Conservation (phyloP, 2,329 filamentous ascomycete genomes). For the Phaeosphaeriaceae sp. region DNA sequence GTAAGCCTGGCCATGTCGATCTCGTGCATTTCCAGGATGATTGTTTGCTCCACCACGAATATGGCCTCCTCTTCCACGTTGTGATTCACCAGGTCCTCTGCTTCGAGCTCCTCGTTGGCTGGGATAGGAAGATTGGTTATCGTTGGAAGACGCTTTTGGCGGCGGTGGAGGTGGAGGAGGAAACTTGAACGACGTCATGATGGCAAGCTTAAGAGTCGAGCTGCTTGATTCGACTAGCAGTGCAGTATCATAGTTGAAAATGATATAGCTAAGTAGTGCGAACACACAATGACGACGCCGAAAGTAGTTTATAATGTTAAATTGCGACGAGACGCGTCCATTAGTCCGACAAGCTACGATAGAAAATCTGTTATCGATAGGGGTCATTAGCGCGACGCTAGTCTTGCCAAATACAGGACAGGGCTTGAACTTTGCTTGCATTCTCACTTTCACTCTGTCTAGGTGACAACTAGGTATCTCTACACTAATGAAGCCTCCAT, state of each 20-base stretch:
- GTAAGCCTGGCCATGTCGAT: conserved; percentile 21
- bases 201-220: neutral
- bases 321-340: neutral
- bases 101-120: conserved; percentile 38
- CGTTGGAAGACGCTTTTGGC: conserved; percentile 40
- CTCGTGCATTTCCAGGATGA: conserved; percentile 16
- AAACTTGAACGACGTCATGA: conserved; percentile 50
- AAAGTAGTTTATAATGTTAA: neutral
- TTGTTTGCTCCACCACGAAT: conserved; percentile 27
- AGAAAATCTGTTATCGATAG: conserved; percentile 28
- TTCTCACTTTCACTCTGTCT: conserved; percentile 9
- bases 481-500: conserved; percentile 35
- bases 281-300: too few species aligned
- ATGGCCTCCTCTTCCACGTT: conserved; percentile 31
- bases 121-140: conserved; percentile 28
- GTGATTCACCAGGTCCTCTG: conserved; percentile 35
- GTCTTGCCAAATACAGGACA: conserved; percentile 1
- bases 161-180: conserved; percentile 57
- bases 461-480: conserved; percentile 17
- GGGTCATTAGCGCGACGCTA: conserved; percentile 17
- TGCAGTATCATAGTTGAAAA: neutral
- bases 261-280: neutral
- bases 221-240: neutral
- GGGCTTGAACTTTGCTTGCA: conserved; percentile 5
- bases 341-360: neutral